These are phyloP conservation scores for Epicoccum sorghinum DNA, from an alignment of 2,329 filamentous ascomycete genomes.

Conservation along the genomic window DNA sequence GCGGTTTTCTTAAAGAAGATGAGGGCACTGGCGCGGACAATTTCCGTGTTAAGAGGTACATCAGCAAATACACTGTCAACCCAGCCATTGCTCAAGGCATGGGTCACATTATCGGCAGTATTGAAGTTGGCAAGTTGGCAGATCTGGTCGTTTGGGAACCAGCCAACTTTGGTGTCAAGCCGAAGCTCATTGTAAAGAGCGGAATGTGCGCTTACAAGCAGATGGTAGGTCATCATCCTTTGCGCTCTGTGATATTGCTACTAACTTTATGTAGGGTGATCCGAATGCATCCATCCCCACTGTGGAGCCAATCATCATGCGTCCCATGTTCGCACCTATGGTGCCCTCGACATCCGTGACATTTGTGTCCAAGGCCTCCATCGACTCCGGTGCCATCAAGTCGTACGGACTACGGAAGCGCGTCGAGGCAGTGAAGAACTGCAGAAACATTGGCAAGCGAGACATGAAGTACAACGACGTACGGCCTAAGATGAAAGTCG, in stretches of 20 bases:
- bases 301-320: conserved; percentile 80
- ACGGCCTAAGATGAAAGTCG: conserved; percentile 87
- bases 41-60: conserved; percentile 87
- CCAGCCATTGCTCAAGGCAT: conserved; percentile 91
- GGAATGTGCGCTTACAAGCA: conserved; percentile 82
- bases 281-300: conserved; percentile 73
- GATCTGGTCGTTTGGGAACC: conserved; percentile 90
- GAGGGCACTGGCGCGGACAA: conserved; percentile 82
- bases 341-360: conserved; percentile 76
- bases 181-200: conserved; percentile 79
- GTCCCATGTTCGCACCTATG: conserved; percentile 83
- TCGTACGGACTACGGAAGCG: conserved; percentile 79
- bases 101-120: conserved; percentile 80
- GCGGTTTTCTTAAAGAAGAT: conserved; percentile 78
- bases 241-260: neutral
- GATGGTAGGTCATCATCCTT: conserved; percentile 66
- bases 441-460: conserved; percentile 75
- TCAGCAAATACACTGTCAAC: conserved; percentile 97
- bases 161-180: conserved; percentile 86
- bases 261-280: conserved; percentile 48
- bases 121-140: conserved; percentile 88
- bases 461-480: conserved; percentile 90
- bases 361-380: conserved; percentile 78
- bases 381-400: conserved; percentile 70
- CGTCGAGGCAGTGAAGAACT: conserved; percentile 78